Evolutionary conservation across 2,329 filamentous ascomycete species (phyloP).

Genomic region (Trichophyton equinum): DNA sequence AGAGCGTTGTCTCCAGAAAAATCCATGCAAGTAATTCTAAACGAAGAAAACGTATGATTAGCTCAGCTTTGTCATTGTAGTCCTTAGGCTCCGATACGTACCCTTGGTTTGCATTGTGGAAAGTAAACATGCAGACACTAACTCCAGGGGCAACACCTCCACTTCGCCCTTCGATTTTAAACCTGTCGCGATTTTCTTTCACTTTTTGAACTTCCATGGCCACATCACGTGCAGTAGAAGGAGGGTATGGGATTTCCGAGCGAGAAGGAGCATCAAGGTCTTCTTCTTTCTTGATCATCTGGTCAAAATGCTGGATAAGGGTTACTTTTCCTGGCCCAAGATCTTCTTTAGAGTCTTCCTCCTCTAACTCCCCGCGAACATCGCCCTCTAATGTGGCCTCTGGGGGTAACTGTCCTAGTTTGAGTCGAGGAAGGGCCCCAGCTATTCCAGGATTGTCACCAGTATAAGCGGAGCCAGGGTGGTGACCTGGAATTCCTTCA

Average conservation of each 20-base stretch:
- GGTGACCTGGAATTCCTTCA: conserved; percentile 56
- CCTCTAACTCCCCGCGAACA: conserved; percentile 72
- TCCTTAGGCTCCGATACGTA: conserved; percentile 33
- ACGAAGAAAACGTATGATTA: conserved; percentile 16
- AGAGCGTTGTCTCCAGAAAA: conserved; percentile 85
- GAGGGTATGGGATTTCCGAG: conserved; percentile 70
- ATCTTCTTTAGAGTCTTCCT: conserved; percentile 68
- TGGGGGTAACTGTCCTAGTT: conserved; percentile 70
- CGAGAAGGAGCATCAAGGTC: conserved; percentile 69
- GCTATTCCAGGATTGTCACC: conserved; percentile 45
- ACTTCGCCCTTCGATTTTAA: conserved; percentile 72
- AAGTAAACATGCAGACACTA: conserved; percentile 94
- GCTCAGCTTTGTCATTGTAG: background rate
- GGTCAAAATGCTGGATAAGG: conserved; percentile 76
- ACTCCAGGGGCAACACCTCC: conserved; percentile 72
- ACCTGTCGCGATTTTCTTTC: conserved; percentile 82
- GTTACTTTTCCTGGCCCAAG: conserved; percentile 58
- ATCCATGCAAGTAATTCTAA: conserved; percentile 78
- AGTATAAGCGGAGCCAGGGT: conserved; percentile 50
- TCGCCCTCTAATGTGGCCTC: conserved; percentile 73
- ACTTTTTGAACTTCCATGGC: conserved; percentile 89
- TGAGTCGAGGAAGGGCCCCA: conserved; percentile 49
- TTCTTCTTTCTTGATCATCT: conserved; percentile 78
- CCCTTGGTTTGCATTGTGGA: conserved; percentile 91
- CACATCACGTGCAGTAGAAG: conserved; percentile 78